Evolutionary conservation across 169 alveolate species (phyloP), one percentile per base, ranked within the genome.

Genomic region (Plasmodium adleri): DNA sequence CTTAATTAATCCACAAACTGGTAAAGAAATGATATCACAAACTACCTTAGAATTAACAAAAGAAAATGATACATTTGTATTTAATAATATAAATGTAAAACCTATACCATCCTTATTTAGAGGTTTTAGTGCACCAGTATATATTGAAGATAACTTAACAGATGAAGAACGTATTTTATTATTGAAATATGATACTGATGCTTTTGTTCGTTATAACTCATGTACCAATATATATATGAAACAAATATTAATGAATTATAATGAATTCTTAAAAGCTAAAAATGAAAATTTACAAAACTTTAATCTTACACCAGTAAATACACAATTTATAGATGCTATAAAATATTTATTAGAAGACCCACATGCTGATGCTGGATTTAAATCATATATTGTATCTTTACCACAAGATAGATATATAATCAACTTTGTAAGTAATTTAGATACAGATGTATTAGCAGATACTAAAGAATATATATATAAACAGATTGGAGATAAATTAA

Each of bases 61-160:
- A 24, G 95, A 94, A 39, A 96, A 72, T 70, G 96, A 96, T 80
- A 93, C 94, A 20, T 96, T 96, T 47, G 87, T 70, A 22, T 28
- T 96, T 26, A 87, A 71, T n/a, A 94, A 90, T 54, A 92, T 95
- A 0, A n/a, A 64, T 50, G 97, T 94, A 73, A 95, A 93, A 75
- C 96, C 97, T 49, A 95, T 96, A 22, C 93, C 96, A 9, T 97
- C 98, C 8, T 75, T 96, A 15, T 93, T 96, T 83, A 95, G 99
- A 49, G 97, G 94, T 13, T 97, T 97, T 74, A 95, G 98, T 1
- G 99, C 99, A 5, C 99, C 99, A 3, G 98, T 96, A 20, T 93
- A 94, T 72, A 94, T 97, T 64, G 94, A 93, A 73, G 94, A 87
- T 59, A 93, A 92, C 43, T 96, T 95, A 88, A 90, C 95, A 1